Evolutionary conservation across 768 basidiomycete genomes (phyloP), one percentile per base, ranked within the genome.

Genomic region (Boletus insuetus): DNA sequence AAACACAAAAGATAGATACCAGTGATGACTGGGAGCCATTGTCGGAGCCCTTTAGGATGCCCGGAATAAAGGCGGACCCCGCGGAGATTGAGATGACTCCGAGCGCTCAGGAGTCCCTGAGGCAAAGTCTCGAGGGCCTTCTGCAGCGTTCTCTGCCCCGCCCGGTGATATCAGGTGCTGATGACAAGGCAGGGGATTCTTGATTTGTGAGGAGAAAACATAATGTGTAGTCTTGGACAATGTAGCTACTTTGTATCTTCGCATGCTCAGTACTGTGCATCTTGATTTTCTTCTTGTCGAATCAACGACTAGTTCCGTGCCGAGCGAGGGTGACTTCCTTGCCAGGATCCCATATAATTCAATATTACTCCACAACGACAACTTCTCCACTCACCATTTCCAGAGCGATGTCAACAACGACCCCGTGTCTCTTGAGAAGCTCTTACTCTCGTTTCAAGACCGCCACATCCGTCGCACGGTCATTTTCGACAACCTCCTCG

Each of bases 11-110:
- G 41, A 50, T 22, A 12, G 51, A 49, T 40, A 29, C n/a, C 19
- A n/a, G 22, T 11, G 22, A 26, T 34, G 65, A 51, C 0, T 69
- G 68, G 68, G 65, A 69, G 17, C 67, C 68, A 2, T 55, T 69
- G 55, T 58, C 68, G n/a, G 58, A 64, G 10, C 52, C 55, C 14
- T 35, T 45, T 29, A 35, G 53, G 42, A 59, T 37, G 40, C 46
- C 46, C 12, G 37, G 44, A n/a, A 11, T 32, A 31, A 55, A 24
- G 19, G 19, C 13, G 22, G 48, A 32, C 24, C 24, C 32, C 19
- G 39, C 41, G 8, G 54, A 49, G n/a, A 6, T 26, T 7, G 57
- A 54, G 58, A 46, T 55, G 46, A 17, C 58, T 10, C 26, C 32
- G 10, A n/a, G 40, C 14, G 48, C 48, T 1, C 54, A 46, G 34